Base-by-base conservation (phyloP, 148 eudicot genomes). In the Nepenthes mirabilis region DNA sequence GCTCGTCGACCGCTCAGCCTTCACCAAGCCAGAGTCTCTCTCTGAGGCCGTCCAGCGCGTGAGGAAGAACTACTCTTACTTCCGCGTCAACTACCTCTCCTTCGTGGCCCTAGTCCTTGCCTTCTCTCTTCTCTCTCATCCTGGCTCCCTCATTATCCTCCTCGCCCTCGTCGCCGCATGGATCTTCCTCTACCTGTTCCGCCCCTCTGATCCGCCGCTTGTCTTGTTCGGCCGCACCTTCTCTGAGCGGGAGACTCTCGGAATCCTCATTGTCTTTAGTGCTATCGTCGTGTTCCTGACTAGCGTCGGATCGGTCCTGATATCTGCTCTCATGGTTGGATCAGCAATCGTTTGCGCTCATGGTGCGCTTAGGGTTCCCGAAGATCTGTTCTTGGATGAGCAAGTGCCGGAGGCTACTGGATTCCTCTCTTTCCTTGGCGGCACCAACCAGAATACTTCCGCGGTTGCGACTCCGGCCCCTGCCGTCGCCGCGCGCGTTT, bases 221-320 rank as follows among this genome's bases (percentile, higher is more conserved):
- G 72, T 68, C 37, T 11, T 68, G 35, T 50, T 68, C 11, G 66
- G 66, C 4, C 65, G 66, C 11, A 23, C 61, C 10, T 68, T 61
- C 56, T 47, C 66, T 10, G 66, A 68, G 23, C 43, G 61, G 1
- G 72, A 68, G 53, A 68, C 72, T 11, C 56, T 68, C 40, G 72
- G 72, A 11, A 0, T 68, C n/a, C 48, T 68, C 23, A n/a, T 68
- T 9, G 23, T 68, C 3, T 48, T 53, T 2, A 68, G 66, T 54
- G 37, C 61, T 23, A 36, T 68, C 57, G 72, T 68, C 1, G 14
- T 68, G 34, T 68, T 68, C 23, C 37, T 68, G 53, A 68, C 72
- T 5, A 68, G 72, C 35, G 72, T 68, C 13, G 72, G 72, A 56
- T 61, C 72, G 48, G 55, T 68, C n/a, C 50, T 68, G 61, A 56